Evolutionary conservation across 306 rosid genomes (phyloP).

Genomic region (Begonia peltatifolia): DNA sequence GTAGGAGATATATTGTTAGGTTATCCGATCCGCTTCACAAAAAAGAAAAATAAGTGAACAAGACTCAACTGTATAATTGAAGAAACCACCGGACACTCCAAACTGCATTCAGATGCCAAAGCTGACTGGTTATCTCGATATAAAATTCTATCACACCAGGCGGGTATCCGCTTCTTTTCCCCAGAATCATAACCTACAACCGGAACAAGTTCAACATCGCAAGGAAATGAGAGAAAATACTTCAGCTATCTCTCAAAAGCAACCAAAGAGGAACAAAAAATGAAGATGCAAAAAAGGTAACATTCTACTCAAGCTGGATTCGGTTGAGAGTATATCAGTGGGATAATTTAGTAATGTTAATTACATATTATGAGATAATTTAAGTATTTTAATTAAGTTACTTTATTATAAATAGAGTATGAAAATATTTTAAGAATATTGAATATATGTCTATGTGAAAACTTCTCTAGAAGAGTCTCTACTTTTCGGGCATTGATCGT

Average conservation of each 20-base stretch:
- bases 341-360: too few relatives aligned
- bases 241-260: background rate
- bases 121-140: slow-evolving; percentile 77
- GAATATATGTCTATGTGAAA: too few relatives aligned
- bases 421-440: too few relatives aligned
- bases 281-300: too few relatives aligned
- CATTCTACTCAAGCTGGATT: too few relatives aligned
- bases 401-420: too few relatives aligned
- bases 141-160: slow-evolving; percentile 96
- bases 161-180: slow-evolving; percentile 96
- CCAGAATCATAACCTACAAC: slow-evolving; percentile 87
- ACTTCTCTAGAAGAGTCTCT: too few relatives aligned
- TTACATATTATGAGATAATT: too few relatives aligned
- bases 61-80: slow-evolving; percentile 46
- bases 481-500: too few relatives aligned
- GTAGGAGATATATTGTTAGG: background rate
- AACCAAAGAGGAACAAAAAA: too few relatives aligned
- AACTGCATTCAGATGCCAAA: slow-evolving; percentile 49
- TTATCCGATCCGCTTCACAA: slow-evolving; percentile 7
- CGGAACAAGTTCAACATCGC: background rate
- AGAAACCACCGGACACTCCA: slow-evolving; percentile 68
- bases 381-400: too few relatives aligned
- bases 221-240: background rate
- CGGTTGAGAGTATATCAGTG: too few relatives aligned
- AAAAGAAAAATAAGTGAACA: slow-evolving; percentile 9